A percentile compares a stretch with the other conserved stretches of the same genome.
phyloP scores from a whole-genome alignment of 2,329 filamentous ascomycete species.

The Aspergillus tamarii region DNA sequence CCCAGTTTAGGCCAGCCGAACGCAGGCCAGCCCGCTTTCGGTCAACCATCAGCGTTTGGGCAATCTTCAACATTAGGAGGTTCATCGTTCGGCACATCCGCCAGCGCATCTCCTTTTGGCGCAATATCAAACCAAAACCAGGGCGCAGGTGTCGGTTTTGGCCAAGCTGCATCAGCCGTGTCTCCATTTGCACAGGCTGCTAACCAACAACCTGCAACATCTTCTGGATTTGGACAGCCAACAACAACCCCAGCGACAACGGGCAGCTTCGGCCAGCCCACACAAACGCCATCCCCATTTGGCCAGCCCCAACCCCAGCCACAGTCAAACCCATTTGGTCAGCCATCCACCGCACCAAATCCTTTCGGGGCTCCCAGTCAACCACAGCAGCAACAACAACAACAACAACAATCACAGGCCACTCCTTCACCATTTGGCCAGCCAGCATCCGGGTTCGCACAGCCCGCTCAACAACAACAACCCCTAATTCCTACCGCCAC shows the following conservation, averaged over 20 bases:
- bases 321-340: slow-evolving; percentile 36
- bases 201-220: slow-evolving; percentile 33
- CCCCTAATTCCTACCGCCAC: slow-evolving; percentile 12
- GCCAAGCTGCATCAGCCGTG: slow-evolving; percentile 13
- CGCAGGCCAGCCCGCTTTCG: slow-evolving; percentile 39
- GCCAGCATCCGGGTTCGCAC: slow-evolving; percentile 35
- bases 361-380: slow-evolving; percentile 34
- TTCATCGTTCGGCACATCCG: slow-evolving; percentile 42
- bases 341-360: slow-evolving; percentile 27
- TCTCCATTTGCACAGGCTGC: slow-evolving; percentile 41
- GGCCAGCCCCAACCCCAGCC: slow-evolving; percentile 28
- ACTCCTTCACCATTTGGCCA: slow-evolving; percentile 38
- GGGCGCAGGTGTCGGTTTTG: slow-evolving; percentile 33
- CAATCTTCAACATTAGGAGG: slow-evolving; percentile 29
- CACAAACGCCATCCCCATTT: slow-evolving; percentile 31
- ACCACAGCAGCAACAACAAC: slow-evolving; percentile 40
- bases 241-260: slow-evolving; percentile 21
- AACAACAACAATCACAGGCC: not conserved
- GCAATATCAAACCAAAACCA: slow-evolving; percentile 36
- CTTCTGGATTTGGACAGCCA: slow-evolving; percentile 35
- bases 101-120: slow-evolving; percentile 48
- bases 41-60: slow-evolving; percentile 31
- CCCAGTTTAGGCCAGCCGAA: slow-evolving; percentile 32
- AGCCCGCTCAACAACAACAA: slow-evolving; percentile 15
- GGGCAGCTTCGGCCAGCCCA: slow-evolving; percentile 40